Base-by-base conservation (phyloP, 768 basidiomycete species). In the Pholiota conissans region DNA sequence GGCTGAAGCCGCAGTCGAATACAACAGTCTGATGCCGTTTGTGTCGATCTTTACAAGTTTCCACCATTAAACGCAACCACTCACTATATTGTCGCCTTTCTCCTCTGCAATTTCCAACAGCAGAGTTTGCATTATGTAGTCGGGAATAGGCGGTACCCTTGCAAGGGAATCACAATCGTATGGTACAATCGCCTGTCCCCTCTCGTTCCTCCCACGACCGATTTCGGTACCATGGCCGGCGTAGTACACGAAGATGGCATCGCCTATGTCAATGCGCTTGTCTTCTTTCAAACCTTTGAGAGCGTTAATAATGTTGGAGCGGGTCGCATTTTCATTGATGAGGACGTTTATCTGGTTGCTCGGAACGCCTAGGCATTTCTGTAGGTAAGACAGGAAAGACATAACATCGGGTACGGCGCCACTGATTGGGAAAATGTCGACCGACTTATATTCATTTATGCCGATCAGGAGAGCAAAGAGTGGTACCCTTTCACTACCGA, bases 231-330 rank as follows among this genome's bases (percentile, higher is more conserved):
- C 61, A 29, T 59, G 55, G 13, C 61, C 61, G 35, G 61, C 61
- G 49, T 32, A 62, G 30, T 37, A 62, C 8, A 62, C 55, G 2
- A 62, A 16, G 18, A 62, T 59, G 1, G 61, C 54, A 35, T 62
- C 61, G 3, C 55, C 61, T 1, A 35, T 45, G 3, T 54, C 8
- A 6, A 62, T 52, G 1, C 49, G 39, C 1, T 20, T 10, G 35
- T 60, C 59, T 5, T n/a, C 45, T 7, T 22, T 24, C 5, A 63
- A 10, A 11, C 10, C 2, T 3, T 3, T 30, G 10, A 63, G 49
- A 20, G 48, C 55, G 8, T 53, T 29, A 29, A 63, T 49, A 16
- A 63, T 63, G 6, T 32, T 28, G 10, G n/a, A 5, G 2, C 59
- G 58, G 7, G 58, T 56, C 3, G 62, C 62, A 0, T 42, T 27